phyloP scores from a whole-genome alignment of 1,139 yeast genomes.

The Pichia kudriavzevii region DNA sequence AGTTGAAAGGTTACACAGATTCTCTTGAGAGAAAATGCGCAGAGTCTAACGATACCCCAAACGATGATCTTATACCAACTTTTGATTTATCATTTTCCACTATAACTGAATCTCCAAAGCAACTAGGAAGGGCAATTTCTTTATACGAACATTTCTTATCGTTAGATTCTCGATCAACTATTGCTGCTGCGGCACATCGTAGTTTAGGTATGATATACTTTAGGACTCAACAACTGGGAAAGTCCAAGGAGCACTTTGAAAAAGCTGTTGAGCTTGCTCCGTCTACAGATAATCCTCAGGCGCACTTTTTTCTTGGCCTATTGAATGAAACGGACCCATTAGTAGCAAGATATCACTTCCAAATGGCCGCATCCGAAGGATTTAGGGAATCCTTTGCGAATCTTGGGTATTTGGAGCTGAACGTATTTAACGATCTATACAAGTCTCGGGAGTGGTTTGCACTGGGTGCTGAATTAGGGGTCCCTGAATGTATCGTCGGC shows the following conservation, averaged over 20 bases:
- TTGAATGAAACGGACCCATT: slow-evolving; percentile 51
- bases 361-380: slow-evolving; percentile 69
- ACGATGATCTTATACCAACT: slow-evolving; percentile 3
- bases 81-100: slow-evolving; percentile 18
- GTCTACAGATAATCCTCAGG: slow-evolving; percentile 50
- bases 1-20: slow-evolving; percentile 33
- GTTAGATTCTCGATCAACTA: slow-evolving; percentile 45
- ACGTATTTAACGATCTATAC: slow-evolving; percentile 44
- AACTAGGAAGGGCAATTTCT: slow-evolving; percentile 43
- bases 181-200: slow-evolving; percentile 69
- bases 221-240: slow-evolving; percentile 41
- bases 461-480: slow-evolving; percentile 63
- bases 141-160: slow-evolving; percentile 56
- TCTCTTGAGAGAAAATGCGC: slow-evolving; percentile 7
- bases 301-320: slow-evolving; percentile 76
- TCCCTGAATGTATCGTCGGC: slow-evolving; percentile 64
- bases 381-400: slow-evolving; percentile 68
- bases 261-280: slow-evolving; percentile 55
- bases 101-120: slow-evolving; percentile 25
- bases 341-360: slow-evolving; percentile 61
- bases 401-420: slow-evolving; percentile 72
- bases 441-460: slow-evolving; percentile 80
- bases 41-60: slow-evolving; percentile 1
- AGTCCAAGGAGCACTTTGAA: slow-evolving; percentile 53
- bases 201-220: slow-evolving; percentile 62